Evolutionary conservation across 306 rosid species (phyloP).

Genomic region (Rosa persica): DNA sequence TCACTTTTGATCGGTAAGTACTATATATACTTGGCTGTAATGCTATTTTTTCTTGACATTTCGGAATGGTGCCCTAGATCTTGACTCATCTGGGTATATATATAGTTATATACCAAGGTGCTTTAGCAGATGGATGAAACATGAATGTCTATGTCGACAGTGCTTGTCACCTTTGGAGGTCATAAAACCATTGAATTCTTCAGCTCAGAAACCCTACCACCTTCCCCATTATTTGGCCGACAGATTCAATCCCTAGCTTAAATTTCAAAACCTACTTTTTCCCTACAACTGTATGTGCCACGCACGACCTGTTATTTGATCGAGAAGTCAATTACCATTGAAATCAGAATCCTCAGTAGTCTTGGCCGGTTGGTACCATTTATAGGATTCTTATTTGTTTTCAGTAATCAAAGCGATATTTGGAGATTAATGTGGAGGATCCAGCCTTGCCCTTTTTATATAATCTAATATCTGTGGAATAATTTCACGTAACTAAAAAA

Average conservation of each 20-base stretch:
- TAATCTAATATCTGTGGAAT: background rate
- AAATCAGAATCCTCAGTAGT: background rate
- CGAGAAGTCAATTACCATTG: constrained; percentile 1
- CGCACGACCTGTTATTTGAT: background rate
- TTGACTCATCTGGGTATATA: no score
- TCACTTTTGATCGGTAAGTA: no score
- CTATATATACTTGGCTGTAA: no score
- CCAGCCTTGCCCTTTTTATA: background rate
- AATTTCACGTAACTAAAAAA: no score
- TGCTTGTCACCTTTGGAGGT: background rate
- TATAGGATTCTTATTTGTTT: background rate
- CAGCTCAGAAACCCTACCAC: constrained; percentile 7
- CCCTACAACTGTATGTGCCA: background rate
- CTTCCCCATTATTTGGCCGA: constrained; percentile 11
- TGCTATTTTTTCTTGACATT: no score
- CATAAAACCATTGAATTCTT: background rate
- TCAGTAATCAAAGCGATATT: background rate
- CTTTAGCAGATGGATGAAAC: background rate
- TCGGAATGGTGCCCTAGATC: no score
- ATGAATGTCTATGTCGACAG: background rate
- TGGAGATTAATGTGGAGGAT: background rate
- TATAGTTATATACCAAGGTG: no score
- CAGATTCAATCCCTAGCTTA: background rate
- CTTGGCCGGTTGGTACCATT: background rate
- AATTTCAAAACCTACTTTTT: constrained; percentile 8